A percentile compares a stretch with the other conserved stretches of the same genome.
Conservation (phyloP, 345 rosid genomes). For the Firmiana major region DNA sequence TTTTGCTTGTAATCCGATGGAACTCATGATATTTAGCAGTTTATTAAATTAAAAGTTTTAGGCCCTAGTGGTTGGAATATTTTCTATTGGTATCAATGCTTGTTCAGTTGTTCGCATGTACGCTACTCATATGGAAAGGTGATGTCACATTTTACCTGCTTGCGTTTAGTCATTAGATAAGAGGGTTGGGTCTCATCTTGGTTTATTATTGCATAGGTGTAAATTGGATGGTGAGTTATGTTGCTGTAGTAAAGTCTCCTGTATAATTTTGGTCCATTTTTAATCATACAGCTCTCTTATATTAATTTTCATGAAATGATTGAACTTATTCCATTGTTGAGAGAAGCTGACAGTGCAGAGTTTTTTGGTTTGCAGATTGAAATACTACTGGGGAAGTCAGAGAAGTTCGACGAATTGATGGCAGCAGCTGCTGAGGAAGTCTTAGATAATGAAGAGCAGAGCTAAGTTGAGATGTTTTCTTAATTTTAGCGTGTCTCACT, state of each 20-base stretch:
- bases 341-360: conserved; percentile 28
- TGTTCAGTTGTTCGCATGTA: neutral
- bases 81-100: neutral
- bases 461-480: conserved; percentile 26
- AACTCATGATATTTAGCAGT: neutral
- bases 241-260: neutral
- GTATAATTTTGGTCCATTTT: neutral
- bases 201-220: neutral
- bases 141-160: neutral
- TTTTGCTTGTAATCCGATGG: neutral
- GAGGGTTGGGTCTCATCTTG: neutral
- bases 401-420: conserved; percentile 71
- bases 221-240: neutral
- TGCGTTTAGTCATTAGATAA: neutral
- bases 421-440: conserved; percentile 62
- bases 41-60: neutral
- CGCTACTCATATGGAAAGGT: neutral
- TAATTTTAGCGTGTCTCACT: conserved; percentile 1
- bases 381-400: conserved; percentile 57
- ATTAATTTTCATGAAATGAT: neutral
- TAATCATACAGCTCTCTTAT: neutral
- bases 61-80: neutral
- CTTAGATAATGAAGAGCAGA: conserved; percentile 45
- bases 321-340: conserved; percentile 25
- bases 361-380: conserved; percentile 42